Conservation (phyloP, 495 filamentous ascomycete genomes). For the Trichoderma gamsii region DNA sequence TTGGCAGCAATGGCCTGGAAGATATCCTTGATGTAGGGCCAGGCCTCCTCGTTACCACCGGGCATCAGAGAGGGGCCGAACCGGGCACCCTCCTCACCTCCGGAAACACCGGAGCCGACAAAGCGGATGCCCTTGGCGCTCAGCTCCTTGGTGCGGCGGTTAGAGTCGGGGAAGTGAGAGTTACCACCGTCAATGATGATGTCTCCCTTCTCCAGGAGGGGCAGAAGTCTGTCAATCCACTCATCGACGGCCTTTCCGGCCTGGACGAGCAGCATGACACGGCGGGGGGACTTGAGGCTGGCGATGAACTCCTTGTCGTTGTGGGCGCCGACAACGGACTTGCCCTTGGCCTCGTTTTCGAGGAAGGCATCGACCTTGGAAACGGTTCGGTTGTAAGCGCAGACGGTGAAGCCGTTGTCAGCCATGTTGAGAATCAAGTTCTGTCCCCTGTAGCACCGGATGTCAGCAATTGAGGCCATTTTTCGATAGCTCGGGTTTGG, state of each 20-base stretch:
- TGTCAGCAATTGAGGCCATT: constrained; percentile 7
- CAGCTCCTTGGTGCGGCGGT: constrained; percentile 87
- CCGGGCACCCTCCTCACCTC: constrained; percentile 97
- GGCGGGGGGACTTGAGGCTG: constrained; percentile 94
- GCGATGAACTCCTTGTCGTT: constrained; percentile 86
- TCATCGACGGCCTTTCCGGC: constrained; percentile 95
- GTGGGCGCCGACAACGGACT: constrained; percentile 87
- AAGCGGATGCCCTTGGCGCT: constrained; percentile 83
- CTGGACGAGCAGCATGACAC: constrained; percentile 97
- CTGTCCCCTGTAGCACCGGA: constrained; percentile 47
- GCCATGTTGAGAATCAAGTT: constrained; percentile 99
- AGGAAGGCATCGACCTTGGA: constrained; percentile 96
- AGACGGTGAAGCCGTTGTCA: constrained; percentile 91
- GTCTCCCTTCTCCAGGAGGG: constrained; percentile 82
- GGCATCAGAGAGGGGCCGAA: constrained; percentile 98
- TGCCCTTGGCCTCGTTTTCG: constrained; percentile 89
- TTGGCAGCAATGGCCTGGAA: constrained; percentile 97
- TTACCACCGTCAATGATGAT: constrained; percentile 99
- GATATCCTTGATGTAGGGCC: constrained; percentile 98
- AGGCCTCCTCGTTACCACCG: constrained; percentile 94
- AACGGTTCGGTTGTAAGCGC: constrained; percentile 96
- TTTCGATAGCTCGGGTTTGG: constrained; percentile 15
- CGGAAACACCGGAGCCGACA: constrained; percentile 95
- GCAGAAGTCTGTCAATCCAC: constrained; percentile 94
- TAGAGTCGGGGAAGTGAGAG: constrained; percentile 98